Evolutionary conservation across 2,329 filamentous ascomycete genomes (phyloP).

Genomic region (Alternaria sp.): DNA sequence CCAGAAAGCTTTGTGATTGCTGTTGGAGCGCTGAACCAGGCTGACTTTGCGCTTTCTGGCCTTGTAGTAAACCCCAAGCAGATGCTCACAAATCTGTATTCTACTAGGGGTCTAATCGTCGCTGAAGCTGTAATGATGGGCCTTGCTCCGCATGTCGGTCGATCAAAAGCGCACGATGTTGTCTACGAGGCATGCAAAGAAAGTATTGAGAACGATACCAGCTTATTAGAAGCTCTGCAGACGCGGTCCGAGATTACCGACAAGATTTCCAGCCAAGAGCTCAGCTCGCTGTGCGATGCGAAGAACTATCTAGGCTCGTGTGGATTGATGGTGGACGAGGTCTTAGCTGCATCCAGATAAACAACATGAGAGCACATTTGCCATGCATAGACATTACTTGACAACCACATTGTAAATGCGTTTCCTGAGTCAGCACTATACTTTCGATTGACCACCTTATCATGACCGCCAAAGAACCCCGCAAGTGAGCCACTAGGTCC

Average conservation of each 20-base stretch:
- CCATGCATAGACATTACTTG: neutral
- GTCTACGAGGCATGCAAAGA: slow-evolving; percentile 64
- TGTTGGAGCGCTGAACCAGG: slow-evolving; percentile 63
- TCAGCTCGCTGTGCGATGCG: slow-evolving; percentile 65
- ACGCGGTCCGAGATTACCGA: slow-evolving; percentile 52
- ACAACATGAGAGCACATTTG: neutral
- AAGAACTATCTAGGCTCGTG: slow-evolving; percentile 56
- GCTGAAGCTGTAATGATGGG: slow-evolving; percentile 70
- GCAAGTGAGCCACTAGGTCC: slow-evolving; percentile 20
- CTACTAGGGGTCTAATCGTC: slow-evolving; percentile 63
- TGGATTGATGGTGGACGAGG: slow-evolving; percentile 47
- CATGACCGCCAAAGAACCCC: slow-evolving; percentile 11
- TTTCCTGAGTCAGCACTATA: slow-evolving; percentile 17
- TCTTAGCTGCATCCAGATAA: slow-evolving; percentile 42
- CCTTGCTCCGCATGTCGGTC: slow-evolving; percentile 61
- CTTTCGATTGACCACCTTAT: neutral
- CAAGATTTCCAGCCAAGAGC: slow-evolving; percentile 55
- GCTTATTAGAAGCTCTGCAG: slow-evolving; percentile 56
- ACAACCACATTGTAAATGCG: neutral
- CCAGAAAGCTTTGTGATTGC: slow-evolving; percentile 63
- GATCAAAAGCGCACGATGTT: slow-evolving; percentile 63
- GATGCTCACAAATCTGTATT: slow-evolving; percentile 62
- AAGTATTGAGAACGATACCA: slow-evolving; percentile 56
- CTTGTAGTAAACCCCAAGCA: slow-evolving; percentile 60
- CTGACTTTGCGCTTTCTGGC: slow-evolving; percentile 62